Evolutionary conservation across 306 rosid species (phyloP).

Genomic region (Luffa aegyptiaca): DNA sequence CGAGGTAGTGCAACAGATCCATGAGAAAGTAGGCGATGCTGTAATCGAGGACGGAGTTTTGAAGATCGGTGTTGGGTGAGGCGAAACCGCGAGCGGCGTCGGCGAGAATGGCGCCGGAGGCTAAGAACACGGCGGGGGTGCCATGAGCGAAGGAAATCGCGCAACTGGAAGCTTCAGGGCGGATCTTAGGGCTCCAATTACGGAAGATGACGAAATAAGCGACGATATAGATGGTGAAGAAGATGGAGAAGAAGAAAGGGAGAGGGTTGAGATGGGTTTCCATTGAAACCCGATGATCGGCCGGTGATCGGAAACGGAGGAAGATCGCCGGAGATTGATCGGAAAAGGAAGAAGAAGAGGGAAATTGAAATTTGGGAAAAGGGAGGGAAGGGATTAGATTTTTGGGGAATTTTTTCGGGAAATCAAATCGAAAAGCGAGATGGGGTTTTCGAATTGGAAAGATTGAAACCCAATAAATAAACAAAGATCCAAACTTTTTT

Average conservation of each 20-base stretch:
- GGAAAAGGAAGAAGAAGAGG: neutral
- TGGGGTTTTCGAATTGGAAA: neutral
- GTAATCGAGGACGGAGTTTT: slow-evolving; percentile 59
- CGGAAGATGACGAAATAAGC: slow-evolving; percentile 63
- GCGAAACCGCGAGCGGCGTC: slow-evolving; percentile 45
- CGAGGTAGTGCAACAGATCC: slow-evolving; percentile 68
- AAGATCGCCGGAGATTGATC: neutral
- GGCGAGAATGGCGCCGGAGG: slow-evolving; percentile 31
- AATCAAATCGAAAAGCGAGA: neutral
- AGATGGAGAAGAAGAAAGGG: slow-evolving; percentile 39
- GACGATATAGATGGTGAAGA: slow-evolving; percentile 33
- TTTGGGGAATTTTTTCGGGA: neutral
- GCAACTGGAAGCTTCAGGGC: slow-evolving; percentile 80
- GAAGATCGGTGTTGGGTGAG: slow-evolving; percentile 35
- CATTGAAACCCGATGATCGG: slow-evolving; percentile 2
- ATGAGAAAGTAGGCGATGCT: slow-evolving; percentile 77
- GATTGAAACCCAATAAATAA: neutral
- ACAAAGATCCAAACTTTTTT: neutral
- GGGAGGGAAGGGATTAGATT: neutral
- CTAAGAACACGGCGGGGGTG: slow-evolving; percentile 61
- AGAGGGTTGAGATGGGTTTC: slow-evolving; percentile 20
- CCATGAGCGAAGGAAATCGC: slow-evolving; percentile 73
- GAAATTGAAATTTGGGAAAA: neutral
- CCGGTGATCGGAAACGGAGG: neutral
- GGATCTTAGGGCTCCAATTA: slow-evolving; percentile 52